These are phyloP conservation scores for Allium fistulosum DNA, from an alignment of 106 monocot species.

Conservation along the genomic window DNA sequence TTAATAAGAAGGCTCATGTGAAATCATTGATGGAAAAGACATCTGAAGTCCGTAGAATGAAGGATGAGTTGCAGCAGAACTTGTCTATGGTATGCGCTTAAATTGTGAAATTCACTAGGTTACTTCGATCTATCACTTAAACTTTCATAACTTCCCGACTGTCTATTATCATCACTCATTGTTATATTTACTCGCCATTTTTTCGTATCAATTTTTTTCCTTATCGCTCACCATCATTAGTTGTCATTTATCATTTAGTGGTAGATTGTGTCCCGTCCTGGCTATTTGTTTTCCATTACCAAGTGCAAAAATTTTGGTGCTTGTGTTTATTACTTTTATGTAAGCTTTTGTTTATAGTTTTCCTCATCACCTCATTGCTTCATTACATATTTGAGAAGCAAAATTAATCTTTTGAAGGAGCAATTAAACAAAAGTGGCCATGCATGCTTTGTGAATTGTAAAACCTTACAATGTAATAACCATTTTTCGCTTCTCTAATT, in stretches of 20 bases:
- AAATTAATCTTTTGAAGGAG: too few relatives aligned
- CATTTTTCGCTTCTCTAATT: too few relatives aligned
- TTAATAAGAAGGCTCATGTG: conserved; percentile 53
- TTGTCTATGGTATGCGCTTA: conserved; percentile 42
- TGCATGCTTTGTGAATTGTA: too few relatives aligned
- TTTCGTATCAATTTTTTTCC: background rate
- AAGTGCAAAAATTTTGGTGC: too few relatives aligned
- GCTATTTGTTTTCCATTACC: too few relatives aligned
- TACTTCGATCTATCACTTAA: background rate
- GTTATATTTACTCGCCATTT: background rate
- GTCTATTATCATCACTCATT: background rate
- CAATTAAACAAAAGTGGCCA: too few relatives aligned
- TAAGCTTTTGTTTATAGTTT: too few relatives aligned
- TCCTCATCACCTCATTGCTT: too few relatives aligned
- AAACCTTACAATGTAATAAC: too few relatives aligned
- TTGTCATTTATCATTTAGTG: background rate
- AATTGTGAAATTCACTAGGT: background rate
- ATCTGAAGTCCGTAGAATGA: conserved; percentile 63
- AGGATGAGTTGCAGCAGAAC: conserved; percentile 71
- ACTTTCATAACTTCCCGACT: background rate
- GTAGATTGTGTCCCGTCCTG: background rate
- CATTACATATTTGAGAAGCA: too few relatives aligned
- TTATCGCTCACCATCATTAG: background rate
- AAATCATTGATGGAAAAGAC: conserved; percentile 76
- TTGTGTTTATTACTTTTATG: too few relatives aligned